A percentile compares a stretch with the other conserved stretches of the same genome.
These are phyloP conservation scores for Euphorbia peplus DNA, from an alignment of 345 rosid genomes.

Conservation along the genomic window DNA sequence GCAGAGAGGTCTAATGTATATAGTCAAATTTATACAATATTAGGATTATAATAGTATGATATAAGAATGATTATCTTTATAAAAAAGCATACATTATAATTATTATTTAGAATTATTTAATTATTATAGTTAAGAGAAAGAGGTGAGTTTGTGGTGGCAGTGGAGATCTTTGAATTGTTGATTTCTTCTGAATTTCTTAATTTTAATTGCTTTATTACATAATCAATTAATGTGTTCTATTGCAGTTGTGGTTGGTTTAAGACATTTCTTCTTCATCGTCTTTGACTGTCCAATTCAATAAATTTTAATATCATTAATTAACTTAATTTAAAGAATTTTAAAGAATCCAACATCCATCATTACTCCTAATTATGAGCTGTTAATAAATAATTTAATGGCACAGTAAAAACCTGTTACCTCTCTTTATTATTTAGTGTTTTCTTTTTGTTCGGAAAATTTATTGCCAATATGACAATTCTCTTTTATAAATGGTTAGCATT, in stretches of 20 bases:
- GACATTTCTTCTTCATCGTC: conserved; percentile 1
- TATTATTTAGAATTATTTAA: background rate
- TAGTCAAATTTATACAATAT: no score
- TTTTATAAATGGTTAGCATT: no score
- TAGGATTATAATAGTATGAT: no score
- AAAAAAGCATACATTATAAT: no score
- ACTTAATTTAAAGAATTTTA: background rate
- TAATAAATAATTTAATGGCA: background rate
- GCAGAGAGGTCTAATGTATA: no score
- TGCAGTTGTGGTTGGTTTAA: background rate
- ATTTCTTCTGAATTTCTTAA: background rate
- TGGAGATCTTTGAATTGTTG: background rate
- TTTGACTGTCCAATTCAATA: background rate
- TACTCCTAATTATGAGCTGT: background rate
- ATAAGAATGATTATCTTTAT: no score
- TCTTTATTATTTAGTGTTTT: background rate
- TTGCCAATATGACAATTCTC: no score
- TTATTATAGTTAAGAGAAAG: background rate
- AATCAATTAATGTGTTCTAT: background rate
- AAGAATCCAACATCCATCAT: conserved; percentile 1
- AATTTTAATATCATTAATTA: background rate
- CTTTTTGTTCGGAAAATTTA: no score
- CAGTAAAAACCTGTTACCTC: background rate
- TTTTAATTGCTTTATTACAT: background rate
- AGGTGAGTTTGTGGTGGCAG: background rate